Conservation (phyloP, 1,139 yeast species). For the Geotrichum macrosporum region DNA sequence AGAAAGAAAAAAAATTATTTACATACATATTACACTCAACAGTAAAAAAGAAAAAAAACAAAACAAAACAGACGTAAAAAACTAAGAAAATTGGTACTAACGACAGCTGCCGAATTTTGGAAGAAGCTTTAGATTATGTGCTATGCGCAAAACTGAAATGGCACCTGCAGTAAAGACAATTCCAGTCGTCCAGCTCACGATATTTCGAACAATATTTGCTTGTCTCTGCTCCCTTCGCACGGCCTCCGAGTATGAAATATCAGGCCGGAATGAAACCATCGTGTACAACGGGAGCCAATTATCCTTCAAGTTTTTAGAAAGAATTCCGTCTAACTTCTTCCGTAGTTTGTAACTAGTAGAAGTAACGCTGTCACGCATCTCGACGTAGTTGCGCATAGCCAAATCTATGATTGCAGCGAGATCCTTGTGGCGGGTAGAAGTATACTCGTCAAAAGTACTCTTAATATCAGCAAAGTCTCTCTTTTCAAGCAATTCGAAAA, state of each 20-base stretch:
- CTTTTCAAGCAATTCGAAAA: slow-evolving; percentile 54
- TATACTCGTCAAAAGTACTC: slow-evolving; percentile 55
- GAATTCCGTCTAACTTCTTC: slow-evolving; percentile 60
- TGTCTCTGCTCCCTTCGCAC: slow-evolving; percentile 51
- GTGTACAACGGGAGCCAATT: slow-evolving; percentile 84
- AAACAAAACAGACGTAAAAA: neutral
- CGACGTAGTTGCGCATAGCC: slow-evolving; percentile 76
- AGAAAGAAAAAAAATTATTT: neutral
- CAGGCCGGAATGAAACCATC: slow-evolving; percentile 86
- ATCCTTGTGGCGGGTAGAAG: slow-evolving; percentile 57
- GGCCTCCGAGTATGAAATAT: slow-evolving; percentile 72
- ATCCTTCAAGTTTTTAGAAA: slow-evolving; percentile 55
- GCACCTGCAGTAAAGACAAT: slow-evolving; percentile 11
- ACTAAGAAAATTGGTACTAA: neutral
- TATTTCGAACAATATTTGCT: slow-evolving; percentile 32
- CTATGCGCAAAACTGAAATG: slow-evolving; percentile 3
- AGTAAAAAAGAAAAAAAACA: neutral
- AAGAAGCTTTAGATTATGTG: slow-evolving; percentile 17
- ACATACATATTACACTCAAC: neutral
- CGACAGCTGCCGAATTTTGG: slow-evolving; percentile 8
- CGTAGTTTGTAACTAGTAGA: slow-evolving; percentile 59
- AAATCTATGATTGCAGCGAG: slow-evolving; percentile 69
- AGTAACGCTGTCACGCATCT: slow-evolving; percentile 82
- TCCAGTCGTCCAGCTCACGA: slow-evolving; percentile 19
- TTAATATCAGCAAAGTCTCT: slow-evolving; percentile 41